Base-by-base conservation (phyloP, 2,329 filamentous ascomycete genomes). In the Trichoderma sp. region DNA sequence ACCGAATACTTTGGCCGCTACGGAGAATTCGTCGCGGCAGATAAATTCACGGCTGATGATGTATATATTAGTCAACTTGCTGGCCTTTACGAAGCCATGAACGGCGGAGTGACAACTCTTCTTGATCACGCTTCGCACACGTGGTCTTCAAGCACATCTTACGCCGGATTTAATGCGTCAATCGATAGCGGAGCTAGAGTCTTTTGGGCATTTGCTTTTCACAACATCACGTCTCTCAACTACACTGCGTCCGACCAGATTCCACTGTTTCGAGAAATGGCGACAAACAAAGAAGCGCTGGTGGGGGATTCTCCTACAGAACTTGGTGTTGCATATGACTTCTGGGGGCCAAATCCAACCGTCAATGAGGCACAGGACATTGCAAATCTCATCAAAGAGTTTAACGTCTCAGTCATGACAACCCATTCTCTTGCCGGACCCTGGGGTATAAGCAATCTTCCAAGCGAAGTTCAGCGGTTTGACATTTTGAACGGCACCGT, bases 71-170 rank as follows among this genome's bases (percentile, higher is more conserved):
- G 84, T 8, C 82, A 86, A 59, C 79, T 87, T 0, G 78, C 82
- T 0, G 86, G 86, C 0, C 76, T 87, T 1, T 81, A 85, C 2
- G 87, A 88, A 72, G 80, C 83, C 0, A 75, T 88, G n/a, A 84
- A 87, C 34, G 85, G 84, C 0, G 86, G 87, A 5, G 86, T 87
- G 11, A 88, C 86, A 0, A 85, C 85, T 0, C 81, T 82, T 0
- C 79, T 88, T 0, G 87, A 88, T 69, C 86, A 88, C 63, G 86
- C 86, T 1, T 85, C 86, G 43, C 81, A 85, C 32, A 86, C 81
- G 0, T 86, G 82, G 81, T 83, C 80, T 0, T 78, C 81, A 11
- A 81, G 81, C 0, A 82, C 80, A 0, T 76, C 83, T 0, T 79
- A 82, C 26, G 84, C 85, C 0, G 85, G 85, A 0, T 75, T 87